Percentiles rank a stretch among this genome's conserved stretches.
Conservation (phyloP, 768 basidiomycete species). For the Gelatoporia subvermispora region DNA sequence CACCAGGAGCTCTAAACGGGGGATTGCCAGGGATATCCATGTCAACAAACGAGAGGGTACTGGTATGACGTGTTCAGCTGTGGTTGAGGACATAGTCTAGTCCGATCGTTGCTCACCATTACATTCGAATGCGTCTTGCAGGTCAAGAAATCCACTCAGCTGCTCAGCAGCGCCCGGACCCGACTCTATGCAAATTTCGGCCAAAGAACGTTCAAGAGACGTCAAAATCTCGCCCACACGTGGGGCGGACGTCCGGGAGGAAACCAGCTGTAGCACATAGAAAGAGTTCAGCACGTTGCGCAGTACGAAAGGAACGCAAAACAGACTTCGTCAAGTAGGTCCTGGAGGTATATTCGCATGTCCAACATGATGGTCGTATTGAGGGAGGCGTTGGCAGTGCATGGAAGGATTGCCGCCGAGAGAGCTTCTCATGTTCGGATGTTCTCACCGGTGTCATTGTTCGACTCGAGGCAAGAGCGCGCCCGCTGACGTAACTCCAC, state of each 20-base stretch:
- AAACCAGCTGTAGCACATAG: conserved; percentile 46
- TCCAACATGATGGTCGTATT: conserved; percentile 2
- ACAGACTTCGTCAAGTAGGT: conserved; percentile 62
- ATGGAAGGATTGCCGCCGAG: too few species aligned
- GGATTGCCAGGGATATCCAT: conserved; percentile 53
- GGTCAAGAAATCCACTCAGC: conserved; percentile 50
- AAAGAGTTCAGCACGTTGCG: neutral
- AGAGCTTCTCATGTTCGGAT: too few species aligned
- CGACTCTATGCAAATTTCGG: conserved; percentile 29
- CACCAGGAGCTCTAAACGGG: conserved; percentile 43
- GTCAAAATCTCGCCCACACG: conserved; percentile 50
- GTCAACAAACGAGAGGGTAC: conserved; percentile 63
- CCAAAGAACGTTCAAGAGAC: conserved; percentile 46
- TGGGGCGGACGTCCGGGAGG: conserved; percentile 50
- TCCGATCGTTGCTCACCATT: conserved; percentile 57
- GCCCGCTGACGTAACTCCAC: neutral
- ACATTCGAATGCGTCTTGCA: conserved; percentile 80
- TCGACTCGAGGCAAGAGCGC: too few species aligned
- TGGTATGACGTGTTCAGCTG: conserved; percentile 21
- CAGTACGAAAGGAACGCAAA: conserved; percentile 15
- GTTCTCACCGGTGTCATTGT: too few species aligned
- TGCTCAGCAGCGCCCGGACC: conserved; percentile 38
- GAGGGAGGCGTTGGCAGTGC: too few species aligned
- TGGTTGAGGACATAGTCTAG: too few species aligned
- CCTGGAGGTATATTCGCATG: conserved; percentile 48